Conservation (phyloP, 768 basidiomycete species). For the Boletus reticulatus region DNA sequence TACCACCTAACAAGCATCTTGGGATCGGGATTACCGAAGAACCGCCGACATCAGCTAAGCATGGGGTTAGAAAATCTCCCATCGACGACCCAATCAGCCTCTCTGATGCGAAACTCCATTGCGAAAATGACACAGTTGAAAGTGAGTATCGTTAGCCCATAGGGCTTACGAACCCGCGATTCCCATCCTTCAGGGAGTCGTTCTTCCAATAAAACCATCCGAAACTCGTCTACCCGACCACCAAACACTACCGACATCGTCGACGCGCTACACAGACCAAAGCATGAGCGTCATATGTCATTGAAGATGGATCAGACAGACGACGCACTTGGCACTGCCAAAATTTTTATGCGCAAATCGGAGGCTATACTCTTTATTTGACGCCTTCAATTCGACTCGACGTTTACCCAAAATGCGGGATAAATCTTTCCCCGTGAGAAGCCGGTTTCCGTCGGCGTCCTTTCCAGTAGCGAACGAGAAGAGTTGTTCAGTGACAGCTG, state of each 20-base stretch:
- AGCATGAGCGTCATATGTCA: background rate
- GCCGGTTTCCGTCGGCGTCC: slow-evolving; percentile 41
- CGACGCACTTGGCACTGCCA: slow-evolving; percentile 61
- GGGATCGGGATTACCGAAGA: slow-evolving; percentile 94
- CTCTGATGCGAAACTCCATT: slow-evolving; percentile 14
- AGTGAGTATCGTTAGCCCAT: slow-evolving; percentile 56
- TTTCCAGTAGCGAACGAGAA: slow-evolving; percentile 59
- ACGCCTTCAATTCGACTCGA: slow-evolving; percentile 50
- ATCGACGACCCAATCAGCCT: slow-evolving; percentile 13
- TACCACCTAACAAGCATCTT: slow-evolving; percentile 99
- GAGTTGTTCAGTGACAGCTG: slow-evolving; percentile 52
- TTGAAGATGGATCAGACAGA: background rate
- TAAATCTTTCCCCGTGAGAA: slow-evolving; percentile 59
- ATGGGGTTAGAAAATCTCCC: slow-evolving; percentile 3
- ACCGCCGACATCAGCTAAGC: slow-evolving; percentile 91
- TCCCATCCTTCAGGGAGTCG: slow-evolving; percentile 73
- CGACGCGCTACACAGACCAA: slow-evolving; percentile 43
- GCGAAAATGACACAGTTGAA: slow-evolving; percentile 42
- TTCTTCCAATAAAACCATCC: slow-evolving; percentile 61
- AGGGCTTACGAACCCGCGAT: slow-evolving; percentile 47
- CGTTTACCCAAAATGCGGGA: slow-evolving; percentile 58
- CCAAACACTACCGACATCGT: slow-evolving; percentile 47
- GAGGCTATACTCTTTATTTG: slow-evolving; percentile 58
- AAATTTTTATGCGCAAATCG: slow-evolving; percentile 55
- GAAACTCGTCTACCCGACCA: slow-evolving; percentile 54